Evolutionary conservation across 225 moss, liverwort and hornwort genomes (phyloP).

Genomic region (Neckera pumila): DNA sequence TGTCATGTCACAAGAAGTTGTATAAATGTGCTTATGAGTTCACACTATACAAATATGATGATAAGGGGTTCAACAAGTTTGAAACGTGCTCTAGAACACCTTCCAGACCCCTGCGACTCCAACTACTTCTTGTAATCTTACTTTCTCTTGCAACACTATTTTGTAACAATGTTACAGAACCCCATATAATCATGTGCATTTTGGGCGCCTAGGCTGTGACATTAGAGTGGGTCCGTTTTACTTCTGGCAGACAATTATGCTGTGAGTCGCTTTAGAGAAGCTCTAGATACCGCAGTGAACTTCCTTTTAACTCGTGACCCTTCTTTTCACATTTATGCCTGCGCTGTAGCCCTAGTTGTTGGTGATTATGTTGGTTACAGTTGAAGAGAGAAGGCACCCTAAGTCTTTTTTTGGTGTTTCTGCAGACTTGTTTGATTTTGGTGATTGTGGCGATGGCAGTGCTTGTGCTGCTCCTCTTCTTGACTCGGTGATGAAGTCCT

Average conservation of each 20-base stretch:
- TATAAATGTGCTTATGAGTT: background rate
- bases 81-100: background rate
- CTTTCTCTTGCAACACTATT: background rate
- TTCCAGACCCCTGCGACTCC: background rate
- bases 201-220: background rate
- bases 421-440: constrained; percentile 53
- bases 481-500: constrained; percentile 15
- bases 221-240: background rate
- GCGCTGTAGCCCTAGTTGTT: background rate
- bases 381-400: background rate
- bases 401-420: background rate
- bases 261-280: background rate
- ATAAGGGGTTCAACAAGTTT: background rate
- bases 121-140: background rate
- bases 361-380: background rate
- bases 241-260: background rate
- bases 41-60: background rate
- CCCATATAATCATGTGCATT: background rate
- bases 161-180: background rate
- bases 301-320: background rate
- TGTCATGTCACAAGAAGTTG: background rate
- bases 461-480: constrained; percentile 33
- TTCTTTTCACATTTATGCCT: background rate
- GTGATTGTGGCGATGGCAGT: constrained; percentile 46
- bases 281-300: background rate